Conservation (phyloP, 768 basidiomycete species). For the Suillus placidus region DNA sequence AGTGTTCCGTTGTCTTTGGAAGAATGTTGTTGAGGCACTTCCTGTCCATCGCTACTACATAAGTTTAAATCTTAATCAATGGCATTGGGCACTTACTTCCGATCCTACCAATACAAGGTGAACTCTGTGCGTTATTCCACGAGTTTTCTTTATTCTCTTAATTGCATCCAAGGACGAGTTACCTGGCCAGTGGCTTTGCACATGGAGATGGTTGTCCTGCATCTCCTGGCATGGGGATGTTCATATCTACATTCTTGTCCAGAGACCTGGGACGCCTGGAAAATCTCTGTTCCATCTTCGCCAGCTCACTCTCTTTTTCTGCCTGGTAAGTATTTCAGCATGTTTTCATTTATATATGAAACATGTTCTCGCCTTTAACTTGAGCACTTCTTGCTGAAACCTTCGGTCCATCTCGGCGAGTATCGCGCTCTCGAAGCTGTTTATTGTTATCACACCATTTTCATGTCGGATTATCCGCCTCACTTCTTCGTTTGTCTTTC, state of each 20-base stretch:
- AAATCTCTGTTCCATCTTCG: not conserved
- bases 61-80: no score
- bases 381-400: not conserved
- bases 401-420: not conserved
- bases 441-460: not conserved
- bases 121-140: slow-evolving; percentile 1
- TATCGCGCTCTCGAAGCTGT: not conserved
- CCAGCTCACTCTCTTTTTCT: not conserved
- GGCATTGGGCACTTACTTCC: not conserved
- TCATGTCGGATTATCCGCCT: not conserved
- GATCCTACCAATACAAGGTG: slow-evolving; percentile 4
- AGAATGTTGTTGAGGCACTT: no score
- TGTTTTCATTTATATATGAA: not conserved
- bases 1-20: no score
- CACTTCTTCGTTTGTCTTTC: not conserved
- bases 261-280: not conserved
- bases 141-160: slow-evolving; percentile 10
- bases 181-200: not conserved
- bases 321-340: not conserved
- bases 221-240: not conserved
- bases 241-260: not conserved
- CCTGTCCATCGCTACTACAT: no score
- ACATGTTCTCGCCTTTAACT: not conserved
- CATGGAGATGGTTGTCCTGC: not conserved
- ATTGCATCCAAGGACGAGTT: not conserved